phyloP scores from a whole-genome alignment of 2,329 filamentous ascomycete genomes.

The Claviceps sp. region DNA sequence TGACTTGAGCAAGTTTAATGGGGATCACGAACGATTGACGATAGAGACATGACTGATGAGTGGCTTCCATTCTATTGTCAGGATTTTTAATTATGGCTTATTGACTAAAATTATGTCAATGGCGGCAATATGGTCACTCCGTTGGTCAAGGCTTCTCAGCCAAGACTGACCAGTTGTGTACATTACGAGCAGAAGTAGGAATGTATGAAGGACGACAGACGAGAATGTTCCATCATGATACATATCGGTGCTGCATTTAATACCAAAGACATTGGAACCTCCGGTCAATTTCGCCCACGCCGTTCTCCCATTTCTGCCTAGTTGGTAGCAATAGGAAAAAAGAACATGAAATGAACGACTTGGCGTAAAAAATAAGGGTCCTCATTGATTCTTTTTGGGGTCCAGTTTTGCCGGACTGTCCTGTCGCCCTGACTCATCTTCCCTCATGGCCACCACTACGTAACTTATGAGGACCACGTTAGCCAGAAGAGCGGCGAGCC shows the following conservation, averaged over 20 bases:
- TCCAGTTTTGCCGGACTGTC: constrained; percentile 29
- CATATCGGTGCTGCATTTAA: background rate
- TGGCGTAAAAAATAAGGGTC: background rate
- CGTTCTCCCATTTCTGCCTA: background rate
- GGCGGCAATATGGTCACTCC: constrained; percentile 7
- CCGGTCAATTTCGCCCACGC: background rate
- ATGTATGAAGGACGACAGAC: constrained; percentile 1
- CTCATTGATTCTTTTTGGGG: constrained; percentile 36
- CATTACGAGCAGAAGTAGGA: constrained; percentile 5
- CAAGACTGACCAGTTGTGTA: constrained; percentile 6
- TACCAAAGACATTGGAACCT: background rate
- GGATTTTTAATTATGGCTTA: constrained; percentile 10
- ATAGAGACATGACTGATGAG: background rate
- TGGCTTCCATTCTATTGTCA: background rate
- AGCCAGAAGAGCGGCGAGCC: constrained; percentile 72
- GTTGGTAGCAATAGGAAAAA: background rate
- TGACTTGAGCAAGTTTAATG: constrained; percentile 4
- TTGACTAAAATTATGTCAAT: constrained; percentile 10
- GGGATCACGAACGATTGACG: constrained; percentile 1
- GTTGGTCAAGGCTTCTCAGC: background rate
- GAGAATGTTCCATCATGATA: background rate
- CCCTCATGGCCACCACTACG: constrained; percentile 78
- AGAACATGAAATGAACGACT: background rate
- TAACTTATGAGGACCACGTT: constrained; percentile 89
- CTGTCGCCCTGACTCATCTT: constrained; percentile 48